phyloP scores from a whole-genome alignment of 495 filamentous ascomycete genomes.

The Immersiella caudata region DNA sequence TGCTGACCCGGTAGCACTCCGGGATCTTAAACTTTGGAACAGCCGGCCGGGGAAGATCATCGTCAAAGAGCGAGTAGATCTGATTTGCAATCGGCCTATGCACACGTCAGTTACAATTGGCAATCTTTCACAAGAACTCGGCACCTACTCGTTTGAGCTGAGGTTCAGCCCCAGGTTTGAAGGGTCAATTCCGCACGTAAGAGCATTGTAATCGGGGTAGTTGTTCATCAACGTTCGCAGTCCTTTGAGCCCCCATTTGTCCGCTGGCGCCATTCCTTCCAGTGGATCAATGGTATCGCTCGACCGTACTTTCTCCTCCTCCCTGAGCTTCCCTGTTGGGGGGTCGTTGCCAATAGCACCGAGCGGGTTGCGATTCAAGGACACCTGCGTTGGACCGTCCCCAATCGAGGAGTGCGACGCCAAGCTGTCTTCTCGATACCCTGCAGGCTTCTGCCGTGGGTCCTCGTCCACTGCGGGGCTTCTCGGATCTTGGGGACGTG shows the following conservation, averaged over 20 bases:
- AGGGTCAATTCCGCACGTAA: conserved; percentile 79
- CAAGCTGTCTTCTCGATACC: conserved; percentile 46
- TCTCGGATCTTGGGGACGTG: conserved; percentile 46
- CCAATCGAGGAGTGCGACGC: conserved; percentile 39
- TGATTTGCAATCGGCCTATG: conserved; percentile 47
- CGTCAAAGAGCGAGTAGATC: conserved; percentile 69
- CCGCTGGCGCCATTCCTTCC: conserved; percentile 74
- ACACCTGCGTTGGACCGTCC: conserved; percentile 30
- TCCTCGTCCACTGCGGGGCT: conserved; percentile 44
- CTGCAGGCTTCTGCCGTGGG: conserved; percentile 43
- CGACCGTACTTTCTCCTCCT: conserved; percentile 40
- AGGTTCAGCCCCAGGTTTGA: conserved; percentile 77
- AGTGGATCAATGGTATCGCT: conserved; percentile 58
- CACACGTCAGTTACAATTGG: conserved; percentile 14
- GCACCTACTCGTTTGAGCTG: conserved; percentile 72
- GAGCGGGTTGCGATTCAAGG: conserved; percentile 41
- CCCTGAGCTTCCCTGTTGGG: conserved; percentile 45
- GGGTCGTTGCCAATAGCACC: conserved; percentile 52
- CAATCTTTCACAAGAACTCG: not conserved
- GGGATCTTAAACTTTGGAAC: conserved; percentile 80
- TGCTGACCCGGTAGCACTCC: conserved; percentile 83
- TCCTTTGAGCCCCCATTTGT: conserved; percentile 80
- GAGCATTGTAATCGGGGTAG: conserved; percentile 72
- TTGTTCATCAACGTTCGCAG: conserved; percentile 77
- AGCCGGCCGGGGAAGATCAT: conserved; percentile 67